phyloP scores from a whole-genome alignment of 1,284 basidiomycete species.

The Moniliella sp. region DNA sequence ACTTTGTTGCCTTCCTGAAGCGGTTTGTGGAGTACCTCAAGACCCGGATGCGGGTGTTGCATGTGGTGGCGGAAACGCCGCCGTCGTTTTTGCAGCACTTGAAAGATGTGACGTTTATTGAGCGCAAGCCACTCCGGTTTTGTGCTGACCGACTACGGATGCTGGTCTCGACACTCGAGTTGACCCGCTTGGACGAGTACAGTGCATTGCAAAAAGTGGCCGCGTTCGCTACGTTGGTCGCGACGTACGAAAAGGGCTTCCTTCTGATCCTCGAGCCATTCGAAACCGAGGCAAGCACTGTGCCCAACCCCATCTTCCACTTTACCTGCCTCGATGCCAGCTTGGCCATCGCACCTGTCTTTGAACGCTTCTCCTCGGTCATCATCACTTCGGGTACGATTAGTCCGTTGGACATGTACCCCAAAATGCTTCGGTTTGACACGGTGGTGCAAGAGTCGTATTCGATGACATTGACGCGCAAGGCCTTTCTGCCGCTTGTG shows the following conservation, averaged over 20 bases:
- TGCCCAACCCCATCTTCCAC: constrained; percentile 96
- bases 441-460: constrained; percentile 92
- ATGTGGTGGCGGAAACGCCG: constrained; percentile 97
- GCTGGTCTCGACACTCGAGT: constrained; percentile 71
- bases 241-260: constrained; percentile 97
- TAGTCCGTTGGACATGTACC: constrained; percentile 96
- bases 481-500: constrained; percentile 90
- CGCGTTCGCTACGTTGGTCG: constrained; percentile 80
- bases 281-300: constrained; percentile 92
- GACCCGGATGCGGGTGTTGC: constrained; percentile 93
- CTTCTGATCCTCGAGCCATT: constrained; percentile 91
- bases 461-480: constrained; percentile 87
- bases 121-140: constrained; percentile 80
- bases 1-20: constrained; percentile 94
- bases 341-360: constrained; percentile 87
- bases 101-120: constrained; percentile 97
- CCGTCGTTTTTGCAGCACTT: constrained; percentile 93
- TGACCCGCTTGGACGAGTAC: constrained; percentile 76
- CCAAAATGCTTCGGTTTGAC: constrained; percentile 95
- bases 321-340: constrained; percentile 93
- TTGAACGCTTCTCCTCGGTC: constrained; percentile 91
- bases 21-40: constrained; percentile 97
- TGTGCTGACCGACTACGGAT: constrained; percentile 88
- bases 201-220: constrained; percentile 82
- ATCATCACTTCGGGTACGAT: constrained; percentile 97